phyloP scores from a whole-genome alignment of 805 yeast species.

The Metschnikowia borealis region DNA sequence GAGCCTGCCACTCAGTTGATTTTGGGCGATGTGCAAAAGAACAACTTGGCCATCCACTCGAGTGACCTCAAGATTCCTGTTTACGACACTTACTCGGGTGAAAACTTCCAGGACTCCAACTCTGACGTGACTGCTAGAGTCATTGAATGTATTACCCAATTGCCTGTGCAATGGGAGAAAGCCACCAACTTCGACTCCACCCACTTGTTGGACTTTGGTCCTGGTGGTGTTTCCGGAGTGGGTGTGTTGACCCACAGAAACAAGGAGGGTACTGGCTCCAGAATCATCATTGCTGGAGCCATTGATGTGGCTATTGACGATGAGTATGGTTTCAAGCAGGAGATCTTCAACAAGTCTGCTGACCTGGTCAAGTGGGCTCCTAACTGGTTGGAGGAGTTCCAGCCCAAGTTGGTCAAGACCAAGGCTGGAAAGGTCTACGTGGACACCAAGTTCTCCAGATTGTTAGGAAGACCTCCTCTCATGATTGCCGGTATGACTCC shows the following conservation, averaged over 20 bases:
- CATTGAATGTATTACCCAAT: conserved; percentile 76
- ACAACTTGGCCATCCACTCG: conserved; percentile 54
- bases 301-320: conserved; percentile 66
- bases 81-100: conserved; percentile 83
- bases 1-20: conserved; percentile 67
- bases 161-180: conserved; percentile 91
- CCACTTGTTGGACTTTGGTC: conserved; percentile 95
- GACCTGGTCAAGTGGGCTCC: conserved; percentile 73
- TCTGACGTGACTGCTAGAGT: conserved; percentile 60
- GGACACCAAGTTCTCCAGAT: conserved; percentile 89
- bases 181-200: conserved; percentile 81
- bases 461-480: conserved; percentile 91
- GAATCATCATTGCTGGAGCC: conserved; percentile 91
- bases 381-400: conserved; percentile 86
- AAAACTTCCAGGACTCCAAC: conserved; percentile 54
- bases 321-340: conserved; percentile 95
- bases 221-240: conserved; percentile 96
- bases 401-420: conserved; percentile 81
- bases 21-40: conserved; percentile 51
- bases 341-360: conserved; percentile 70
- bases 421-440: conserved; percentile 68
- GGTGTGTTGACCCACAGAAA: conserved; percentile 96
- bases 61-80: conserved; percentile 75
- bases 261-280: conserved; percentile 97
- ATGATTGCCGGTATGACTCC: conserved; percentile 99